Percentiles rank a stretch among this genome's conserved stretches.
phyloP scores from a whole-genome alignment of 768 basidiomycete species.

The Termitomyces heimii region DNA sequence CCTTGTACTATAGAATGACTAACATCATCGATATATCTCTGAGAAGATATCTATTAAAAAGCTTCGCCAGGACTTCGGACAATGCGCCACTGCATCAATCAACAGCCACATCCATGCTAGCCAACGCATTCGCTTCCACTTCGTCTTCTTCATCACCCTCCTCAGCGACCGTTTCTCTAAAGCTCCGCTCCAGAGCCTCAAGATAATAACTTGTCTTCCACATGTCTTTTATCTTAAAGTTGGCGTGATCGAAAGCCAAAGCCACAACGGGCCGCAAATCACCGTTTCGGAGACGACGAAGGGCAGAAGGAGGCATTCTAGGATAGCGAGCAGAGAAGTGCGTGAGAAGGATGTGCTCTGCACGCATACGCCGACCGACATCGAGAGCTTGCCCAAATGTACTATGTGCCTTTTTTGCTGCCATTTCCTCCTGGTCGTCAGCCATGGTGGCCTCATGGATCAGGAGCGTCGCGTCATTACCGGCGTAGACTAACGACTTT shows the following conservation, averaged over 20 bases:
- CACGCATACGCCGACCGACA: constrained; percentile 78
- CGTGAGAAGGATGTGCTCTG: constrained; percentile 81
- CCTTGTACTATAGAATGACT: neutral
- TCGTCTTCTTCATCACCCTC: constrained; percentile 30
- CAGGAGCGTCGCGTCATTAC: constrained; percentile 64
- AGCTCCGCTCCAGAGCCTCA: constrained; percentile 60
- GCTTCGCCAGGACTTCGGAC: neutral
- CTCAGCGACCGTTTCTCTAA: constrained; percentile 48
- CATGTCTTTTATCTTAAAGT: constrained; percentile 70
- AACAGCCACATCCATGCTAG: constrained; percentile 16
- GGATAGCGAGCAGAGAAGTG: constrained; percentile 96
- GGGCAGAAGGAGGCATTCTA: constrained; percentile 62
- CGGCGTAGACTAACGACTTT: constrained; percentile 57
- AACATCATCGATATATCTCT: neutral
- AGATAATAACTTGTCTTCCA: constrained; percentile 83
- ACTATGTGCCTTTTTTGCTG: constrained; percentile 74
- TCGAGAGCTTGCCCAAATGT: constrained; percentile 87
- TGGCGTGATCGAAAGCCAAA: constrained; percentile 77
- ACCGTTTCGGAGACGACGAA: constrained; percentile 11
- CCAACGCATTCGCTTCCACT: constrained; percentile 8
- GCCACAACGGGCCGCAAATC: constrained; percentile 42
- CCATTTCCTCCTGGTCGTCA: constrained; percentile 74
- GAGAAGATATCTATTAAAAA: neutral
- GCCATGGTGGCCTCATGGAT: constrained; percentile 96
- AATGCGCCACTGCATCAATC: neutral